phyloP scores from a whole-genome alignment of 148 eudicot species.

The Rhododendron ferrugineum region DNA sequence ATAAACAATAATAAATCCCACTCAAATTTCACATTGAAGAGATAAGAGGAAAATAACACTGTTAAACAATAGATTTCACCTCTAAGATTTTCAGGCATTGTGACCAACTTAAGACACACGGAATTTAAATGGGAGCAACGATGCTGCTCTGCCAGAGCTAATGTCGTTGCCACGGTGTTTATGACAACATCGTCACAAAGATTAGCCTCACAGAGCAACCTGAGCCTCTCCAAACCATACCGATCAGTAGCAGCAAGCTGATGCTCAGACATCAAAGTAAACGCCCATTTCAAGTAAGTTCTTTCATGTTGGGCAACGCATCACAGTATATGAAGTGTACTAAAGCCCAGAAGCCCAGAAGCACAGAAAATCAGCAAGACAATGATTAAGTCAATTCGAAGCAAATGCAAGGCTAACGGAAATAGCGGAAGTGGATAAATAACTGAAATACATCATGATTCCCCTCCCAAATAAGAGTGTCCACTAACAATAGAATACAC shows the following conservation, averaged over 20 bases:
- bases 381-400: neutral
- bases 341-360: conserved; percentile 39
- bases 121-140: too few relatives aligned
- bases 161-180: too few relatives aligned
- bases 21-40: too few relatives aligned
- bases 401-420: neutral
- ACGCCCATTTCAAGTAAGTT: conserved; percentile 47
- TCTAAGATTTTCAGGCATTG: too few relatives aligned
- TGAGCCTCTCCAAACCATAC: conserved; percentile 63
- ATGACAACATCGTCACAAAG: conserved; percentile 58
- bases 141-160: too few relatives aligned
- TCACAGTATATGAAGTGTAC: conserved; percentile 75
- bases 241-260: conserved; percentile 76
- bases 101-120: too few relatives aligned
- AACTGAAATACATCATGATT: neutral
- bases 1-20: too few relatives aligned
- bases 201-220: conserved; percentile 52
- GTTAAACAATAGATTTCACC: too few relatives aligned
- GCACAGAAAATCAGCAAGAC: neutral
- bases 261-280: conserved; percentile 63
- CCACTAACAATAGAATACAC: neutral
- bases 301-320: conserved; percentile 51
- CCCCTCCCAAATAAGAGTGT: neutral
- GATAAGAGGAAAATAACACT: too few relatives aligned
- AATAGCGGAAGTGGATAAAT: neutral